A percentile compares a stretch with the other conserved stretches of the same genome.
Evolutionary conservation across 139 green algal species (phyloP).

Genomic region (Picochlorum sp.): DNA sequence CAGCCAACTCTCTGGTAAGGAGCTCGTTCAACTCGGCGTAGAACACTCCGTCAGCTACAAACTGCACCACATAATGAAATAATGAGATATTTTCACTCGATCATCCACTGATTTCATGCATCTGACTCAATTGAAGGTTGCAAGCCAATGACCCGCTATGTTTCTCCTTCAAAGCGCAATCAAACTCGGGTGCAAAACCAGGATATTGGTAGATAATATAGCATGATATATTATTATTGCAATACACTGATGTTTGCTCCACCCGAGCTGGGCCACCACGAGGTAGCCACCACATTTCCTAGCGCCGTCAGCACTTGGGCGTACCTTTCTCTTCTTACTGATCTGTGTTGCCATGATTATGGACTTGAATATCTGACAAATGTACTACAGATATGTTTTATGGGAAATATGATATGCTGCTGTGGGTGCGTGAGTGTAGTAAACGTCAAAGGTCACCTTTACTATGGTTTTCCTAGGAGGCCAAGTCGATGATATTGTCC

Average conservation of each 20-base stretch:
- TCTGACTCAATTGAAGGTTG: neutral
- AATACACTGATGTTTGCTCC: no score
- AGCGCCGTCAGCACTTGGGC: neutral
- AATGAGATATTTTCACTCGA: no score
- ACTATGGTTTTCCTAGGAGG: neutral
- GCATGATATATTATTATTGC: no score
- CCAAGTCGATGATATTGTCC: no score
- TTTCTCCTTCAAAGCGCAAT: no score
- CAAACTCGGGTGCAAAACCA: no score
- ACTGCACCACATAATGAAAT: conserved; percentile 54
- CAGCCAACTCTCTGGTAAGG: conserved; percentile 83
- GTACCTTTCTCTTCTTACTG: conserved; percentile 49
- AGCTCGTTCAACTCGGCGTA: conserved; percentile 99
- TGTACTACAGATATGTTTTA: neutral
- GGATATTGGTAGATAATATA: no score
- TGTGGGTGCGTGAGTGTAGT: neutral
- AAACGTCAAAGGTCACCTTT: neutral
- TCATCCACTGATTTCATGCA: neutral
- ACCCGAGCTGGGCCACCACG: neutral
- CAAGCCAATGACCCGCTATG: no score
- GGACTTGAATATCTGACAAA: conserved; percentile 1
- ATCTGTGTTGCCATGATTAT: conserved; percentile 34
- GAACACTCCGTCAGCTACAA: conserved; percentile 97
- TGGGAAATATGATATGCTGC: neutral
- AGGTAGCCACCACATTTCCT: neutral